These are phyloP conservation scores for Globisporangium viniferum DNA, from an alignment of 352 stramenopile genomes.

Conservation along the genomic window DNA sequence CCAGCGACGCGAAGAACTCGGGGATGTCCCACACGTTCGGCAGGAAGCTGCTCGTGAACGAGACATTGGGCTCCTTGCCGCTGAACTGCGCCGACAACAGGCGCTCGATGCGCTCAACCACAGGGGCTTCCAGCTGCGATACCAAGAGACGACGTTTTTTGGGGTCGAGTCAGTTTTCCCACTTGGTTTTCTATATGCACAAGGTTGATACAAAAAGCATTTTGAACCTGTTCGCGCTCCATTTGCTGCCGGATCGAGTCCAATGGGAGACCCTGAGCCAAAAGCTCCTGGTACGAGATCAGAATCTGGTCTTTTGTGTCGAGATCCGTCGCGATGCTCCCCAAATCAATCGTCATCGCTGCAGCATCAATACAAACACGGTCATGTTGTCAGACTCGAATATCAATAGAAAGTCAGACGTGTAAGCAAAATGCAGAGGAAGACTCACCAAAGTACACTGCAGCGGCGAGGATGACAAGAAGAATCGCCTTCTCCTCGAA, in stretches of 20 bases:
- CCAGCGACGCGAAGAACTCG: slow-evolving; percentile 43
- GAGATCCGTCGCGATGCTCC: slow-evolving; percentile 42
- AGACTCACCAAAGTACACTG: slow-evolving; percentile 43
- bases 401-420: too few species aligned
- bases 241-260: slow-evolving; percentile 68
- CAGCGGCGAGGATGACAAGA: slow-evolving; percentile 44
- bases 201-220: background rate
- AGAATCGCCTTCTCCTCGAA: slow-evolving; percentile 61
- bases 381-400: background rate
- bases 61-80: slow-evolving; percentile 19
- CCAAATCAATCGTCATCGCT: slow-evolving; percentile 52
- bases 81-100: slow-evolving; percentile 41
- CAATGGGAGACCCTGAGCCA: slow-evolving; percentile 55
- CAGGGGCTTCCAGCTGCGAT: slow-evolving; percentile 1
- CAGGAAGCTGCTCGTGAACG: slow-evolving; percentile 32
- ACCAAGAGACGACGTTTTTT: background rate
- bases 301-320: slow-evolving; percentile 45
- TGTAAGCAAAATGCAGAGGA: too few species aligned
- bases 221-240: slow-evolving; percentile 57
- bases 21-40: slow-evolving; percentile 52
- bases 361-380: background rate
- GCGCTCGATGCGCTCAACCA: slow-evolving; percentile 46
- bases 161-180: too few species aligned
- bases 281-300: slow-evolving; percentile 57
- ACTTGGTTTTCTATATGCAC: background rate